phyloP scores from a whole-genome alignment of 306 rosid genomes.

The Quercus wislizeni region DNA sequence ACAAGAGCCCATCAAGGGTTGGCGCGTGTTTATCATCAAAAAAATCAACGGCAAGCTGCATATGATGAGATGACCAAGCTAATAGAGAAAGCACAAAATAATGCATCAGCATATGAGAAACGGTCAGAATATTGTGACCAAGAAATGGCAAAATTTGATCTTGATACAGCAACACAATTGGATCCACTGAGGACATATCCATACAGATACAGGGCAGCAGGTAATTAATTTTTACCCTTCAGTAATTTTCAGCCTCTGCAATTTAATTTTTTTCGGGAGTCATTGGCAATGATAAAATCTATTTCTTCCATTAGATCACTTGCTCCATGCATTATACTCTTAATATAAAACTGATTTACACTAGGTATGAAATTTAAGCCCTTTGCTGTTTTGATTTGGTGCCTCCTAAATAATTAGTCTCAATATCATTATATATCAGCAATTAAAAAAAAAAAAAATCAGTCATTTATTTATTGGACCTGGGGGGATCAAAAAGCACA shows the following conservation, averaged over 20 bases:
- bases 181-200: slow-evolving; percentile 86
- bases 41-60: slow-evolving; percentile 63
- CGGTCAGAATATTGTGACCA: slow-evolving; percentile 80
- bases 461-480: background rate
- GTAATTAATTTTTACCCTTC: slow-evolving; percentile 26
- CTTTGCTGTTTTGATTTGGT: background rate
- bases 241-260: background rate
- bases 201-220: slow-evolving; percentile 91
- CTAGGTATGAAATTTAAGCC: background rate
- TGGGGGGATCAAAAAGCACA: background rate
- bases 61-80: slow-evolving; percentile 84
- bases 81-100: slow-evolving; percentile 61
- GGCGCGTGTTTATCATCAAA: slow-evolving; percentile 73
- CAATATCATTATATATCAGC: background rate
- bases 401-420: background rate
- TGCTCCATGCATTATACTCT: too few species aligned
- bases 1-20: slow-evolving; percentile 93
- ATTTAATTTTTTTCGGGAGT: slow-evolving; percentile 3
- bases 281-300: background rate
- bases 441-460: background rate
- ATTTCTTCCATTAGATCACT: background rate
- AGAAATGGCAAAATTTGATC: slow-evolving; percentile 71
- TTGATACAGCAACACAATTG: slow-evolving; percentile 56
- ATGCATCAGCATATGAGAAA: slow-evolving; percentile 85
- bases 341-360: background rate